phyloP scores from a whole-genome alignment of 1,284 basidiomycete genomes.

The Stereum hirsutum region DNA sequence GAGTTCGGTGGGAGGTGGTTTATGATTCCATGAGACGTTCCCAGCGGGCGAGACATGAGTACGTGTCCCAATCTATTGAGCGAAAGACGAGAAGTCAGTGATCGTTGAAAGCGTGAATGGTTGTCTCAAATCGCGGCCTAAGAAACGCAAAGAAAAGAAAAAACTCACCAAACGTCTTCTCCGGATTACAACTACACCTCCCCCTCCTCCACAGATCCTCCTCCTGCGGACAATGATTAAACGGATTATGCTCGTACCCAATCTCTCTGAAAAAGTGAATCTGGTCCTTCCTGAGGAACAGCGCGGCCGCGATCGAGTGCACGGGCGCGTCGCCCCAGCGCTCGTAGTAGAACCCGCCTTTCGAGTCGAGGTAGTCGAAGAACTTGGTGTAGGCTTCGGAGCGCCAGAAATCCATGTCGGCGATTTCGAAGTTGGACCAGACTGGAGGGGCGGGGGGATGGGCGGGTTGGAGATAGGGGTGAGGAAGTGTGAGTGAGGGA shows the following conservation, averaged over 20 bases:
- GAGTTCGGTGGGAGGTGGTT: no score
- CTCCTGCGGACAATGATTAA: slow-evolving; percentile 40
- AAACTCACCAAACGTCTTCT: slow-evolving; percentile 16
- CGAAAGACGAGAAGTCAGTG: background rate
- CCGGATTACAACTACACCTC: slow-evolving; percentile 33
- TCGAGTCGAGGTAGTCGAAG: slow-evolving; percentile 64
- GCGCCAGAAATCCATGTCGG: slow-evolving; percentile 51
- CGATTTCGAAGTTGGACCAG: slow-evolving; percentile 79
- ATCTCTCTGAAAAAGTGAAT: slow-evolving; percentile 66
- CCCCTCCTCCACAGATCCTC: slow-evolving; percentile 30
- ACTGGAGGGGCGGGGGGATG: slow-evolving; percentile 24
- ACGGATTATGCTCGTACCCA: slow-evolving; percentile 45
- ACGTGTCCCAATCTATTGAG: background rate
- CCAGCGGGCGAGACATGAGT: background rate
- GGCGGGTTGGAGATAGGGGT: background rate
- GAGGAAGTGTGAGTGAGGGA: background rate
- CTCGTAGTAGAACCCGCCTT: slow-evolving; percentile 78
- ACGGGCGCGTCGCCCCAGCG: slow-evolving; percentile 80
- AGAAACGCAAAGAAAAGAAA: no score
- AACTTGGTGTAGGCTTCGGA: slow-evolving; percentile 59
- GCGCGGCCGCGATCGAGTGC: slow-evolving; percentile 52
- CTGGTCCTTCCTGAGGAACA: slow-evolving; percentile 30
- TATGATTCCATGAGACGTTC: background rate
- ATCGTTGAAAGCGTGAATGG: background rate
- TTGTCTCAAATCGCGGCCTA: no score